Evolutionary conservation across 139 green algal species (phyloP).

Genomic region (Volvox africanus): DNA sequence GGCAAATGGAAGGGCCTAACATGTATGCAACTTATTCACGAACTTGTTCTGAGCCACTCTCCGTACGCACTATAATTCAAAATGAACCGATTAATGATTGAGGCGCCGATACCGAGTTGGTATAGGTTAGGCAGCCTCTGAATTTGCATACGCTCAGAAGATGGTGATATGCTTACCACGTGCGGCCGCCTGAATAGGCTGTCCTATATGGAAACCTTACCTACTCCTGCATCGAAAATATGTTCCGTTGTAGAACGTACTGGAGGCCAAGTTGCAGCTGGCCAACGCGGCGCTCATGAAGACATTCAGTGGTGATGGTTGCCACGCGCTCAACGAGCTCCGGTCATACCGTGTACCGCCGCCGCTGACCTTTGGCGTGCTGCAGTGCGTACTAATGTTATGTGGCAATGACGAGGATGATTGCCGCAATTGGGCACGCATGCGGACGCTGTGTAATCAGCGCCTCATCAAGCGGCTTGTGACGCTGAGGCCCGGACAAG

Average conservation of each 20-base stretch:
- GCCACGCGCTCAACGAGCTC: slow-evolving; percentile 55
- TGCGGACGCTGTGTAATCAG: slow-evolving; percentile 55
- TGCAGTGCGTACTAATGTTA: slow-evolving; percentile 59
- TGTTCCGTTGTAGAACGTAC: background rate
- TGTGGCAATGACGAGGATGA: slow-evolving; percentile 49
- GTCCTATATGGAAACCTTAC: too few species aligned
- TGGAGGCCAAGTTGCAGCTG: slow-evolving; percentile 45
- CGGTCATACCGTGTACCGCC: slow-evolving; percentile 59
- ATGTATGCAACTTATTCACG: too few species aligned
- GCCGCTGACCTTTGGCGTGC: slow-evolving; percentile 53
- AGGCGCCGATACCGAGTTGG: too few species aligned
- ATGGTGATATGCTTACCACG: too few species aligned
- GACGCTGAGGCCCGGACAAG: slow-evolving; percentile 38
- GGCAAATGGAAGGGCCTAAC: background rate
- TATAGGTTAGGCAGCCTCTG: too few species aligned
- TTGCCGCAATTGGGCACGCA: slow-evolving; percentile 57
- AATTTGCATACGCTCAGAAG: too few species aligned
- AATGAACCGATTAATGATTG: too few species aligned
- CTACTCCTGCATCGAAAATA: too few species aligned
- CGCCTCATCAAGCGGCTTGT: slow-evolving; percentile 45
- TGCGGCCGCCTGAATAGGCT: too few species aligned
- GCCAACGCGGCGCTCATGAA: slow-evolving; percentile 59
- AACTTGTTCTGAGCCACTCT: too few species aligned
- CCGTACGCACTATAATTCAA: too few species aligned
- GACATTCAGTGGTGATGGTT: slow-evolving; percentile 47